Percentiles rank a stretch among this genome's conserved stretches.
Conservation (phyloP, 345 rosid genomes). For the Durio zibethinus region DNA sequence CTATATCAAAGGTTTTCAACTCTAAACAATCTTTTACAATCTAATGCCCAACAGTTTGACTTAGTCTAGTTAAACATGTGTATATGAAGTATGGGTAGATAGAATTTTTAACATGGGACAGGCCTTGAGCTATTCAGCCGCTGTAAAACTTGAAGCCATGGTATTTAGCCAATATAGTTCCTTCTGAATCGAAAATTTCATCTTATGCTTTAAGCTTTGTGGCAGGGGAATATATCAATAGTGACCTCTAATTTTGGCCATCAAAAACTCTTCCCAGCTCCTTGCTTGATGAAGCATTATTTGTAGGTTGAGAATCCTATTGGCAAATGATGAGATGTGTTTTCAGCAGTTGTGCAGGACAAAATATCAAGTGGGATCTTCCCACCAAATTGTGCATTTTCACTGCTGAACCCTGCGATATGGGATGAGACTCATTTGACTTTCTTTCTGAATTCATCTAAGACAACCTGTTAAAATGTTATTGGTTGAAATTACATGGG, state of each 20-base stretch:
- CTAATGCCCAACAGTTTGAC: neutral
- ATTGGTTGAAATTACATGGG: neutral
- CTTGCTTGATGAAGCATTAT: neutral
- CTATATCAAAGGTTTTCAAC: constrained; percentile 75
- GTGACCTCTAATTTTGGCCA: neutral
- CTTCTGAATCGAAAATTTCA: neutral
- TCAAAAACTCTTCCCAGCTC: neutral
- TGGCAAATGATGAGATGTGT: neutral
- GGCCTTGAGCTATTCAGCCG: neutral
- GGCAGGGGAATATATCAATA: neutral
- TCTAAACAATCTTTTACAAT: constrained; percentile 1
- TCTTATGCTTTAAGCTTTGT: neutral
- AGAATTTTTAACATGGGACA: neutral
- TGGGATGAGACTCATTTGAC: neutral
- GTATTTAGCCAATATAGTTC: neutral
- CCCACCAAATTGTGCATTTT: neutral
- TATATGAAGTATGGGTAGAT: neutral
- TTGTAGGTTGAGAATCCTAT: neutral
- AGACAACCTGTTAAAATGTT: neutral
- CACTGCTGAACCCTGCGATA: neutral
- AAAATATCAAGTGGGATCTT: neutral
- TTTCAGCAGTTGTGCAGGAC: neutral
- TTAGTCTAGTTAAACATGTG: neutral
- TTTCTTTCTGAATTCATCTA: neutral
- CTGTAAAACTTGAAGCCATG: neutral